These are phyloP conservation scores for Mycena epipterygia DNA, from an alignment of 768 basidiomycete genomes.

Conservation along the genomic window DNA sequence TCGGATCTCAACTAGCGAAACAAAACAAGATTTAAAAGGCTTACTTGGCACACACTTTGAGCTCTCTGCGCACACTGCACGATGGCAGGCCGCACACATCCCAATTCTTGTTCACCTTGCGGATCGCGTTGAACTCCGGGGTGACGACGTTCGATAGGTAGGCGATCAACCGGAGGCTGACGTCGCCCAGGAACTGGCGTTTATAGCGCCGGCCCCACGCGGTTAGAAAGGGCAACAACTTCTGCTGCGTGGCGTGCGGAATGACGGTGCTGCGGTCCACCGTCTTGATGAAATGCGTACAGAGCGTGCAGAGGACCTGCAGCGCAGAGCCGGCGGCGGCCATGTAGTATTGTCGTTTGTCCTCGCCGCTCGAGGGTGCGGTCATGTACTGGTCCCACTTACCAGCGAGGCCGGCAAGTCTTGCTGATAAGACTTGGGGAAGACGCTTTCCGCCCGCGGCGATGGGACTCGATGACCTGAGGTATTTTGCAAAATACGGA, in stretches of 20 bases:
- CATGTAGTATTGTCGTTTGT: constrained; percentile 14
- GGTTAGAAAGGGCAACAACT: constrained; percentile 5
- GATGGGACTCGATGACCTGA: constrained; percentile 31
- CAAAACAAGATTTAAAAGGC: neutral
- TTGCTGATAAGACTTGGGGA: constrained; percentile 31
- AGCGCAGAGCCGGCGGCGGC: constrained; percentile 12
- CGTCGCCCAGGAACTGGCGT: constrained; percentile 22
- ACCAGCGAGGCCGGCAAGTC: constrained; percentile 20
- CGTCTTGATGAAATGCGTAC: constrained; percentile 23
- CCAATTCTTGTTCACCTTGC: constrained; percentile 28
- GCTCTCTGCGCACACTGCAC: constrained; percentile 20
- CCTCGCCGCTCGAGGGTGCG: neutral
- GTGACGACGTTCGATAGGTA: constrained; percentile 3
- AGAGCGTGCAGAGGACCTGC: constrained; percentile 32
- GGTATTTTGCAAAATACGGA: constrained; percentile 40
- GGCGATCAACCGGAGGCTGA: constrained; percentile 20
- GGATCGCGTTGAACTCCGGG: constrained; percentile 7
- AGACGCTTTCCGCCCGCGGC: constrained; percentile 36
- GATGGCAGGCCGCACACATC: constrained; percentile 25
- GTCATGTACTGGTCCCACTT: constrained; percentile 34
- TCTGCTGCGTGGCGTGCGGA: constrained; percentile 10
- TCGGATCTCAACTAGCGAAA: neutral
- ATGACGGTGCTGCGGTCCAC: constrained; percentile 15
- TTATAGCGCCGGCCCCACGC: constrained; percentile 25
- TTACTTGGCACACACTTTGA: constrained; percentile 28